These are phyloP conservation scores for Santalum album DNA, from an alignment of 164 flowering plant species.

Conservation along the genomic window DNA sequence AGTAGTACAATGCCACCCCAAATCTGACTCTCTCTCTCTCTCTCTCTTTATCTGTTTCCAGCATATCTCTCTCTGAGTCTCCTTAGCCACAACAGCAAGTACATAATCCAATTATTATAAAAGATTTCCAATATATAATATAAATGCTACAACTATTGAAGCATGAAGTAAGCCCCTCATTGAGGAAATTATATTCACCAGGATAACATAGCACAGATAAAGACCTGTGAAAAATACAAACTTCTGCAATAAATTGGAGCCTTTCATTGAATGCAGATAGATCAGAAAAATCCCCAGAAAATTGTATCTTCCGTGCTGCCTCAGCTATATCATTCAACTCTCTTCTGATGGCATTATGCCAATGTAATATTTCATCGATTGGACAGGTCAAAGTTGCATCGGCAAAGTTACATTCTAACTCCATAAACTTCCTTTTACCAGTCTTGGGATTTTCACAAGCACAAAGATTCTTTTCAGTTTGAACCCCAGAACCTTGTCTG, in stretches of 20 bases:
- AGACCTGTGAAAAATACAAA: slow-evolving; percentile 92
- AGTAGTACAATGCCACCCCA: no score
- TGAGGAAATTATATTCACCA: no score
- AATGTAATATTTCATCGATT: slow-evolving; percentile 76
- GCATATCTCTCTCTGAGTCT: no score
- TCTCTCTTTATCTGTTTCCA: no score
- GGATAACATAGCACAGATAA: no score
- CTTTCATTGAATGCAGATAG: slow-evolving; percentile 64
- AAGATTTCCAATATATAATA: no score
- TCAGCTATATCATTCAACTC: slow-evolving; percentile 74
- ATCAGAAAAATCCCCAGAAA: slow-evolving; percentile 72
- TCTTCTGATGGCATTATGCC: slow-evolving; percentile 78
- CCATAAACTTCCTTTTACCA: slow-evolving; percentile 52
- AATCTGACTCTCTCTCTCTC: no score
- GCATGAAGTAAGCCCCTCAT: no score
- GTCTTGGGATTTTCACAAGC: slow-evolving; percentile 33
- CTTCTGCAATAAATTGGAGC: slow-evolving; percentile 88
- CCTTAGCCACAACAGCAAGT: no score
- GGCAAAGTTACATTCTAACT: slow-evolving; percentile 19
- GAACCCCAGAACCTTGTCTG: no score
- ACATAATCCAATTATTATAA: no score
- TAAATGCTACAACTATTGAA: no score
- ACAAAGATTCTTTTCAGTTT: slow-evolving; percentile 23
- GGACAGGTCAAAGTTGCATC: slow-evolving; percentile 34
- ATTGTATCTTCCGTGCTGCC: slow-evolving; percentile 60